Base-by-base conservation (phyloP, 208 protist species). In the Crithidia bombi region DNA sequence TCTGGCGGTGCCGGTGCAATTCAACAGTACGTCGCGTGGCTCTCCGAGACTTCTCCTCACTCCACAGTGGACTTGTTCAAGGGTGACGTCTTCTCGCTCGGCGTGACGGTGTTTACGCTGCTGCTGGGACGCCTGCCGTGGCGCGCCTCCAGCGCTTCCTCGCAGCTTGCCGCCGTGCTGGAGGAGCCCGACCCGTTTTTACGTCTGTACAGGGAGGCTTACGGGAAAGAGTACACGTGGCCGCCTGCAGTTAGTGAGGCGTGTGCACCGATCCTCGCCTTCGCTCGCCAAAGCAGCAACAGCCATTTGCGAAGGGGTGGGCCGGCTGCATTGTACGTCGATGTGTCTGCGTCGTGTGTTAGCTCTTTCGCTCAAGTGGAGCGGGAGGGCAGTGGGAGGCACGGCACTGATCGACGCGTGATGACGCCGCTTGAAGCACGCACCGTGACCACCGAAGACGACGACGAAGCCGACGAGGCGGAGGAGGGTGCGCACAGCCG, bases 71-170 rank as follows among this genome's bases (percentile, higher is more conserved):
- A 91, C 41, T 68, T 91, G n/a, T 88, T 91, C 56, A 88, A 86
- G 59, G 79, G 72, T 1, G 86, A 91, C 56, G 82, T 88, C n/a
- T 91, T 91, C 44, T 65, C 86, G 17, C 43, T 91, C 11, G 87
- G 87, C 4, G 83, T 92, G 26, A 92, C 87, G 26, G 75, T 79
- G 0, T 92, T 85, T 69, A 82, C 86, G 47, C 73, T 92, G 49
- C 82, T 92, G 23, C 79, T 85, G 44, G 83, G 87, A 0, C 73
- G 71, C n/a, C 68, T 92, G 32, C 87, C 87, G 19, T 92, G 81
- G 81, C 61, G 55, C 5, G 79, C 87, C 1, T 72, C 50, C 38
- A 67, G 72, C 56, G 75, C 76, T 19, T 44, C 54, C 11, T 82
- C 83, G 35, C 86, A 91, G 67, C 73, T 85, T 25, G 30, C 66